Evolutionary conservation across 2,329 filamentous ascomycete genomes (phyloP).

Genomic region (Rutstroemia sydowiana): DNA sequence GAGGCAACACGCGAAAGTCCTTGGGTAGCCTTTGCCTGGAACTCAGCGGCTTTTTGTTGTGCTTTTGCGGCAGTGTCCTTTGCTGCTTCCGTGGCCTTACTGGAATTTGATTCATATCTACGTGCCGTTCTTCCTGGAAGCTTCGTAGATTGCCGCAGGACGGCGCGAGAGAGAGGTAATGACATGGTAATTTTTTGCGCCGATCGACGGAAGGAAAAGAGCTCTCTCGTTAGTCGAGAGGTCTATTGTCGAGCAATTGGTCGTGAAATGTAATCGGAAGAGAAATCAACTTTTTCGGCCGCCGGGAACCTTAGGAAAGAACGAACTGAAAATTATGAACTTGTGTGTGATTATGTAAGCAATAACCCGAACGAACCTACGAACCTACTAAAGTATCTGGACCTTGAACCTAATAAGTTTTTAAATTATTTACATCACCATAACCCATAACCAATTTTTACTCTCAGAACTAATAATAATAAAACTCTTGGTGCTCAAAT

Average conservation of each 20-base stretch:
- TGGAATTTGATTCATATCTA: constrained; percentile 53
- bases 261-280: constrained; percentile 18
- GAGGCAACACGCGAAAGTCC: constrained; percentile 76
- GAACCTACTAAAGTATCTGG: no score
- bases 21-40: constrained; percentile 63
- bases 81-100: constrained; percentile 40
- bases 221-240: constrained; percentile 13
- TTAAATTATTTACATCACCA: not conserved
- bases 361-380: not conserved
- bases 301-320: constrained; percentile 18
- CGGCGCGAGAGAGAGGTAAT: constrained; percentile 26
- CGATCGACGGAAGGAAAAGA: constrained; percentile 16
- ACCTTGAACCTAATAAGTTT: no score
- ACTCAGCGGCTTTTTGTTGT: constrained; percentile 37
- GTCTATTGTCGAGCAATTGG: constrained; percentile 24
- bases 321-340: constrained; percentile 2
- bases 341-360: constrained; percentile 6
- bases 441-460: no score
- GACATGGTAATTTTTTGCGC: constrained; percentile 25
- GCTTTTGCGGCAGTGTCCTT: constrained; percentile 38
- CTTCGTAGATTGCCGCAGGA: constrained; percentile 27
- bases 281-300: constrained; percentile 21
- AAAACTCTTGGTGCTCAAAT: no score
- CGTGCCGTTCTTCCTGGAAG: constrained; percentile 21
- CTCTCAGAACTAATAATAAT: no score